Conservation (phyloP, 1,139 yeast genomes). For the Pneumocystis murina region DNA sequence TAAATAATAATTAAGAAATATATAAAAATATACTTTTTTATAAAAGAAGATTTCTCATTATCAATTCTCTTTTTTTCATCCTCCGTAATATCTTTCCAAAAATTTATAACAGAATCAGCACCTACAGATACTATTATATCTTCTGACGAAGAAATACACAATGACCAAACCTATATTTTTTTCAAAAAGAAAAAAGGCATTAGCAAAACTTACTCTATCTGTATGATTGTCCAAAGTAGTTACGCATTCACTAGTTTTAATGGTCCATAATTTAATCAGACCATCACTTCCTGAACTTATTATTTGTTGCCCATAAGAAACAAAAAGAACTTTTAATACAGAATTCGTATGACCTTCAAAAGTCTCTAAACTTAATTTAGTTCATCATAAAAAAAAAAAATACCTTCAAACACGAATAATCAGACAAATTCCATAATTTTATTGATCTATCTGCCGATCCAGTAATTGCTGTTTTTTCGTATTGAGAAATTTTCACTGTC, state of each 20-base stretch:
- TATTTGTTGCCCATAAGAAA: constrained; percentile 51
- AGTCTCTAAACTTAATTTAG: constrained; percentile 32
- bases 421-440: constrained; percentile 73
- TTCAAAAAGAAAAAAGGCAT: not conserved
- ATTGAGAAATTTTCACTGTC: constrained; percentile 72
- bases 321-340: constrained; percentile 63
- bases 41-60: constrained; percentile 35
- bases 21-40: constrained; percentile 38
- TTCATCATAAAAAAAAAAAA: not conserved
- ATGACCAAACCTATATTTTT: constrained; percentile 53
- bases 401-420: constrained; percentile 42
- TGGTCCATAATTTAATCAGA: constrained; percentile 78
- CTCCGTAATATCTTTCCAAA: constrained; percentile 80
- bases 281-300: constrained; percentile 92
- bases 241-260: constrained; percentile 56
- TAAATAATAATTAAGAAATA: not conserved
- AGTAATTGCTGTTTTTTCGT: constrained; percentile 58
- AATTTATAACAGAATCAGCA: constrained; percentile 80
- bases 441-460: constrained; percentile 84
- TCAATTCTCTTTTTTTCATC: constrained; percentile 40
- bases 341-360: constrained; percentile 93
- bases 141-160: constrained; percentile 53
- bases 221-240: constrained; percentile 82
- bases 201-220: constrained; percentile 34
- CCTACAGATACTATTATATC: constrained; percentile 67